Evolutionary conservation across 2,329 filamentous ascomycete species (phyloP).

Genomic region (Didymella sp.): DNA sequence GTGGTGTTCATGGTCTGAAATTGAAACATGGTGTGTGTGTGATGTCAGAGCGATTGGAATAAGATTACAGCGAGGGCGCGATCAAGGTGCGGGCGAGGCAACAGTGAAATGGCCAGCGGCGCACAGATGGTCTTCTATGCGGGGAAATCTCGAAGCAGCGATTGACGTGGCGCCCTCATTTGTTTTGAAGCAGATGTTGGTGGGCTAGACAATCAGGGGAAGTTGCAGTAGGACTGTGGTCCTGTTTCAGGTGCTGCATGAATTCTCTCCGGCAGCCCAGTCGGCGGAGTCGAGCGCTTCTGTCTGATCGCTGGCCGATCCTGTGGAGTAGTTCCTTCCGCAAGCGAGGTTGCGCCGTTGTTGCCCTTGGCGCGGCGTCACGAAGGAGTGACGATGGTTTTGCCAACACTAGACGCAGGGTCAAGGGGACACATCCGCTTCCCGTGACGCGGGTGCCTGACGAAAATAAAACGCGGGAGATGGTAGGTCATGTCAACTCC

Average conservation of each 20-base stretch:
- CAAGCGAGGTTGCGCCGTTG: conserved; percentile 15
- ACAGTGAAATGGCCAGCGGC: conserved; percentile 19
- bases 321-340: conserved; percentile 19
- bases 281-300: conserved; percentile 20
- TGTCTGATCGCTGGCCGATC: conserved; percentile 21
- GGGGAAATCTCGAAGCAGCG: conserved; percentile 23
- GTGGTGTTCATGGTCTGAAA: conserved; percentile 36
- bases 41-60: conserved; percentile 13
- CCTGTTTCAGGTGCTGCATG: conserved; percentile 45
- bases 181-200: conserved; percentile 40
- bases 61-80: conserved; percentile 23
- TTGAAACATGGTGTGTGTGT: conserved; percentile 37
- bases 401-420: conserved; percentile 6
- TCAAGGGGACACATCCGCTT: conserved; percentile 13
- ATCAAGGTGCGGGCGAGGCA: conserved; percentile 33
- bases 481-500: not conserved
- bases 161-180: conserved; percentile 31
- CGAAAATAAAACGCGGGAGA: conserved; percentile 3
- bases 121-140: conserved; percentile 21
- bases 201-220: conserved; percentile 42
- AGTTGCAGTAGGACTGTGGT: conserved; percentile 28
- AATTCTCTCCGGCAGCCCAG: conserved; percentile 24
- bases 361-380: conserved; percentile 6
- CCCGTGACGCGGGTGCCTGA: not conserved
- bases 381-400: conserved; percentile 7